Conservation (phyloP, 306 rosid species). For the Citrullus colocynthis region DNA sequence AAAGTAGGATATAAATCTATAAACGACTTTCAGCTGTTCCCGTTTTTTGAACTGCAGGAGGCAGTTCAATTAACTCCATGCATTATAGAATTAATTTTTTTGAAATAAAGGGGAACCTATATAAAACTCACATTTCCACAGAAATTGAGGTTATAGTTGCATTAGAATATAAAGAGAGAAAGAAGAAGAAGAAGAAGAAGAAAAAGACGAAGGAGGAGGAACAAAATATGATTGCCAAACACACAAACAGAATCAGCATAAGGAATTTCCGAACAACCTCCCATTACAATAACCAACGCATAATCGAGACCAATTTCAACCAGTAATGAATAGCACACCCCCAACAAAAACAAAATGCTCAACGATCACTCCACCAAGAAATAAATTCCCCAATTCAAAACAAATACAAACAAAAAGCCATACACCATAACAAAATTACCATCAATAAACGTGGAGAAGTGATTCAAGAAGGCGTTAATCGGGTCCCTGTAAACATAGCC, state of each 20-base stretch:
- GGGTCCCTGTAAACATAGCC: slow-evolving; percentile 72
- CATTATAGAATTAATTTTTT: not conserved
- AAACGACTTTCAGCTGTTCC: not conserved
- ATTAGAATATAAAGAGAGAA: not conserved
- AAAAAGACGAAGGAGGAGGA: not conserved
- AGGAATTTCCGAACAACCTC: not conserved
- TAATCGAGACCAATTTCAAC: not conserved
- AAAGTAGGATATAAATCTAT: not conserved
- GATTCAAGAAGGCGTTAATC: slow-evolving; percentile 53
- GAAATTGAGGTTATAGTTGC: not conserved
- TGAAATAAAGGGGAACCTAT: not conserved
- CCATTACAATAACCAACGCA: too few species aligned
- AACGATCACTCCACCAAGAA: not conserved
- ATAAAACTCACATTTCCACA: not conserved
- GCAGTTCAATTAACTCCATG: not conserved
- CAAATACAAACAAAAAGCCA: not conserved
- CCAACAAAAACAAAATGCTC: not conserved
- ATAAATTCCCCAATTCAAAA: not conserved
- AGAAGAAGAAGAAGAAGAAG: not conserved
- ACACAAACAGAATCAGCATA: not conserved
- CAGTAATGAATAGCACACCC: not conserved
- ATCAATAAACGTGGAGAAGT: slow-evolving; percentile 59
- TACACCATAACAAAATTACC: slow-evolving; percentile 19
- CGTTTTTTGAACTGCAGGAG: not conserved
- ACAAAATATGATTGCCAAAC: not conserved